These are phyloP conservation scores for Pseudogymnoascus sp. DNA, from an alignment of 2,329 filamentous ascomycete species.

Conservation along the genomic window DNA sequence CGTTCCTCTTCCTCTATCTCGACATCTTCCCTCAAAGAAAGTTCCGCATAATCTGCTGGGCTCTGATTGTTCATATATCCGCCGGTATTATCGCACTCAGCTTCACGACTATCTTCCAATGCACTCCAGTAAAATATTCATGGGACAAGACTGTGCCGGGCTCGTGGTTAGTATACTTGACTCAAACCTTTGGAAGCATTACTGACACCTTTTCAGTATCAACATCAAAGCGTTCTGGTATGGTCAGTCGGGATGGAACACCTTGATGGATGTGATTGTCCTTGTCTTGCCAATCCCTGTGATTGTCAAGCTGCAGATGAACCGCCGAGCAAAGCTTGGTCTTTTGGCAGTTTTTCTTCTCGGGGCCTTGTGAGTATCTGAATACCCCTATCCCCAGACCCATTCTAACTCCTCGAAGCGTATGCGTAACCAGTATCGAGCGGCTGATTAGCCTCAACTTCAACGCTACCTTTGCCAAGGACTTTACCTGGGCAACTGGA, in stretches of 20 bases:
- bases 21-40: constrained; percentile 14
- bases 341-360: constrained; percentile 6
- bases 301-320: constrained; percentile 11
- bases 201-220: constrained; percentile 2
- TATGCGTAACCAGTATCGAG: constrained; percentile 15
- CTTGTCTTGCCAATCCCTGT: constrained; percentile 11
- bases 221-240: constrained; percentile 12
- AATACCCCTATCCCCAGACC: not conserved
- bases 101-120: constrained; percentile 16
- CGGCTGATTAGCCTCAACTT: constrained; percentile 16
- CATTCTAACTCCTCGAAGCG: constrained; percentile 11
- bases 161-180: not conserved
- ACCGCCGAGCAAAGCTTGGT: constrained; percentile 8
- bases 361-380: not conserved
- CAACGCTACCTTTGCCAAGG: constrained; percentile 6
- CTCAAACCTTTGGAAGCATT: not conserved
- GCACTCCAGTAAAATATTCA: constrained; percentile 15
- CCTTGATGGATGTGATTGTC: constrained; percentile 10
- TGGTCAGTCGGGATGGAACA: constrained; percentile 10
- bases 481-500: constrained; percentile 13
- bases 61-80: constrained; percentile 10
- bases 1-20: constrained; percentile 16
- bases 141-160: constrained; percentile 16
- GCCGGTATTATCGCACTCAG: constrained; percentile 5
- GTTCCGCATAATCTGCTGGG: constrained; percentile 14